Evolutionary conservation across 2,329 filamentous ascomycete species (phyloP).

Genomic region (Pyrenochaeta sp.): DNA sequence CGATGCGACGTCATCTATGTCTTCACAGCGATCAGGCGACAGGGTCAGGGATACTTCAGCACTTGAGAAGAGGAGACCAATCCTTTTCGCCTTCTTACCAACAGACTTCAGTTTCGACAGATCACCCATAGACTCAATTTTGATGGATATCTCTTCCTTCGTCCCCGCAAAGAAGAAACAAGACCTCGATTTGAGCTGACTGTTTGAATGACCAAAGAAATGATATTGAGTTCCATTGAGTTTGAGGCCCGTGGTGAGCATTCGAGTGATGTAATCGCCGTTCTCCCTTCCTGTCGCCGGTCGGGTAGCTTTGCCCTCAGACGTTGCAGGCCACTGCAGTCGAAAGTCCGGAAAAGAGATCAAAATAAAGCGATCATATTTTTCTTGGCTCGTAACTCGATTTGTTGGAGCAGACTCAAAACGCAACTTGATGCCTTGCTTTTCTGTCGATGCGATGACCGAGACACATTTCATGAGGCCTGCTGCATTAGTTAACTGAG

Average conservation of each 20-base stretch:
- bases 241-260: slow-evolving; percentile 45
- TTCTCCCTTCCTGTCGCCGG: slow-evolving; percentile 44
- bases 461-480: slow-evolving; percentile 40
- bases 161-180: slow-evolving; percentile 50
- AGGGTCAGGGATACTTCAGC: slow-evolving; percentile 43
- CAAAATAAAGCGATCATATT: slow-evolving; percentile 41
- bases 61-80: slow-evolving; percentile 52
- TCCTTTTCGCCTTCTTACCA: slow-evolving; percentile 53
- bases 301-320: slow-evolving; percentile 13
- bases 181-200: slow-evolving; percentile 53
- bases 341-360: slow-evolving; percentile 48
- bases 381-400: slow-evolving; percentile 38
- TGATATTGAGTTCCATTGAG: slow-evolving; percentile 49
- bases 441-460: slow-evolving; percentile 27
- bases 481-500: no score
- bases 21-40: slow-evolving; percentile 45
- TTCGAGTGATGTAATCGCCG: slow-evolving; percentile 45
- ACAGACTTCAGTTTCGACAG: slow-evolving; percentile 54
- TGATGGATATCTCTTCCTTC: slow-evolving; percentile 41
- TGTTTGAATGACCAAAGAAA: slow-evolving; percentile 56
- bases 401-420: slow-evolving; percentile 39
- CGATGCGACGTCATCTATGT: slow-evolving; percentile 49
- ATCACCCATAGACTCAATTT: slow-evolving; percentile 50
- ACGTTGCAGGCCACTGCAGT: slow-evolving; percentile 18
- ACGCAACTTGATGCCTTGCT: slow-evolving; percentile 34